A percentile compares a stretch with the other conserved stretches of the same genome.
These are phyloP conservation scores for Trypanosoma vivax DNA, from an alignment of 208 protist genomes.

Conservation along the genomic window DNA sequence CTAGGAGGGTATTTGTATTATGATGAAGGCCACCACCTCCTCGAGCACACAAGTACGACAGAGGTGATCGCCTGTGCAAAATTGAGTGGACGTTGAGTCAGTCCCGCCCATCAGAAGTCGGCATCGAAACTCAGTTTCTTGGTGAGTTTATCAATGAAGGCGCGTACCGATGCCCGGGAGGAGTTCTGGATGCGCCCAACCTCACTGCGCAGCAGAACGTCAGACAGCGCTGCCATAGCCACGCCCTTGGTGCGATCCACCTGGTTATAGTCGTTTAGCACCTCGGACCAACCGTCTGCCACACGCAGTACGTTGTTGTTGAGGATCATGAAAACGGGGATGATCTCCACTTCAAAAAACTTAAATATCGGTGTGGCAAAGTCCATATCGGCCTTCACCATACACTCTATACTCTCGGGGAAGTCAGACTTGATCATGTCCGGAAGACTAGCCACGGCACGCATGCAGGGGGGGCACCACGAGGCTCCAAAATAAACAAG, in stretches of 20 bases:
- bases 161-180: constrained; percentile 32
- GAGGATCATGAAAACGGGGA: constrained; percentile 75
- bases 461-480: constrained; percentile 84
- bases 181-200: constrained; percentile 73
- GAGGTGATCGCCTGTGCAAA: too few species aligned
- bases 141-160: constrained; percentile 67
- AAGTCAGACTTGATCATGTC: constrained; percentile 42
- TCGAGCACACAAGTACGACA: too few species aligned
- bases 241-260: background rate
- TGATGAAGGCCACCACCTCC: too few species aligned
- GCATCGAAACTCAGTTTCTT: constrained; percentile 60
- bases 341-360: constrained; percentile 65
- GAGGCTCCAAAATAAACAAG: constrained; percentile 74
- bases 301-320: constrained; percentile 46
- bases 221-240: constrained; percentile 11
- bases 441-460: constrained; percentile 51
- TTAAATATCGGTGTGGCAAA: constrained; percentile 63
- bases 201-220: constrained; percentile 31
- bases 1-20: too few species aligned
- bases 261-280: background rate
- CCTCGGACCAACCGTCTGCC: constrained; percentile 2
- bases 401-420: constrained; percentile 25
- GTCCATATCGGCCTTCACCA: constrained; percentile 79
- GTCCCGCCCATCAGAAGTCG: constrained; percentile 63
- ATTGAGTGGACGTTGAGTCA: too few species aligned